Evolutionary conservation across 2,329 filamentous ascomycete species (phyloP).

Genomic region (Phialophora tarda): DNA sequence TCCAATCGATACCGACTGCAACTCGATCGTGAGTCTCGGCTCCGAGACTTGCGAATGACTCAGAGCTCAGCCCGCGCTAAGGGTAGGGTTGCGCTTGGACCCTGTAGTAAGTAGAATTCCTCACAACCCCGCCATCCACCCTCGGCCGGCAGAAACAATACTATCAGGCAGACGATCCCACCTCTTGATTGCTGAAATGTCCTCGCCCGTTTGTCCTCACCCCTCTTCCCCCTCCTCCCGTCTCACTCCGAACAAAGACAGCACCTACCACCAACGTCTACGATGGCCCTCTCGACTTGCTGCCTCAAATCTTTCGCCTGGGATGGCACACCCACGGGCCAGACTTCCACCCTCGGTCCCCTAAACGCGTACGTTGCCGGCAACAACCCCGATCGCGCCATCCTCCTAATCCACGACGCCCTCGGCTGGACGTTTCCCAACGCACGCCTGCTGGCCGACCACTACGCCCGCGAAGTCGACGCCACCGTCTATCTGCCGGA

Average conservation of each 20-base stretch:
- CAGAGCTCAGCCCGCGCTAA: neutral
- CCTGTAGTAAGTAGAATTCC: too few species aligned
- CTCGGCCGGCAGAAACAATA: neutral
- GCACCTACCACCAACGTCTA: too few species aligned
- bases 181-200: neutral
- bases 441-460: conserved; percentile 53
- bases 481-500: conserved; percentile 56
- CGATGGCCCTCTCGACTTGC: conserved; percentile 39
- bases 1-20: neutral
- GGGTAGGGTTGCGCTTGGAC: neutral
- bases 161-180: neutral
- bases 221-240: neutral
- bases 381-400: conserved; percentile 47
- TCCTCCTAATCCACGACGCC: conserved; percentile 56
- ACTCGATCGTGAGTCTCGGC: neutral
- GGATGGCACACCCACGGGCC: conserved; percentile 41
- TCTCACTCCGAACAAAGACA: neutral
- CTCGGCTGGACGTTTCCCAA: conserved; percentile 56
- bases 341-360: conserved; percentile 45
- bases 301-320: conserved; percentile 46
- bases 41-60: neutral
- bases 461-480: conserved; percentile 53
- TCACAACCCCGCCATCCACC: too few species aligned
- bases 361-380: conserved; percentile 51
- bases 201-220: neutral